Evolutionary conservation across 345 rosid genomes (phyloP), one percentile per base, ranked within the genome.

Genomic region (Moricandia moricandioides): DNA sequence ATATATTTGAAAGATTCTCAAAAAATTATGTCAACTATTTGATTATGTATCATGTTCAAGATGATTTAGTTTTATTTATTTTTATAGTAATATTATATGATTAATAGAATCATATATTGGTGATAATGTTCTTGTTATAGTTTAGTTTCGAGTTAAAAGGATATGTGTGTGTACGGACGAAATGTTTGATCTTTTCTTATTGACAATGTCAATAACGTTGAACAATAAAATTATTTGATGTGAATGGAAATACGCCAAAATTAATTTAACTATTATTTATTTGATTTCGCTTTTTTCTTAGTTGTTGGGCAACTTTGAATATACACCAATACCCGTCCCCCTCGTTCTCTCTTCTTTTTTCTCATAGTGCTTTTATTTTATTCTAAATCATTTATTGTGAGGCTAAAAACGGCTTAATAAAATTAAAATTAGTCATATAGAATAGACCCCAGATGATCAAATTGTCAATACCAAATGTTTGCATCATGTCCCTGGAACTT

Each of bases 221-320:
- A 49, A 49, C 56, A 16, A 49, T 49, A 8, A 14, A 49, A 7
- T 16, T 24, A 52, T 61, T 31, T 26, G 31, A 26, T 68, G 63
- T 51, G 57, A 52, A 27, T 60, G 62, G 62, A 30, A 61, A 26
- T 27, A 4, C 62, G 58, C 63, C 64, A 52, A 30, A 52, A 4
- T 12, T 62, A 2, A 27, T 52, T 39, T 47, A 2, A 7, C 5
- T 35, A 34, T 12, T 39, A 21, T 40, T 69, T 37, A 13, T 39
- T 13, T 13, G 27, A 10, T 45, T 2, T 71, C 17, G 4, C 12
- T n/a, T 61, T 12, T 39, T 16, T 18, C 63, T 12, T 63, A 70
- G 80, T 70, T 43, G 80, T 56, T 64, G 75, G 75, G 67, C 76
- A 77, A 72, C 81, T 78, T 65, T 78, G 77, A 78, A 65, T 71